phyloP scores from a whole-genome alignment of 2,329 filamentous ascomycete species.

The Fusarium sp. region DNA sequence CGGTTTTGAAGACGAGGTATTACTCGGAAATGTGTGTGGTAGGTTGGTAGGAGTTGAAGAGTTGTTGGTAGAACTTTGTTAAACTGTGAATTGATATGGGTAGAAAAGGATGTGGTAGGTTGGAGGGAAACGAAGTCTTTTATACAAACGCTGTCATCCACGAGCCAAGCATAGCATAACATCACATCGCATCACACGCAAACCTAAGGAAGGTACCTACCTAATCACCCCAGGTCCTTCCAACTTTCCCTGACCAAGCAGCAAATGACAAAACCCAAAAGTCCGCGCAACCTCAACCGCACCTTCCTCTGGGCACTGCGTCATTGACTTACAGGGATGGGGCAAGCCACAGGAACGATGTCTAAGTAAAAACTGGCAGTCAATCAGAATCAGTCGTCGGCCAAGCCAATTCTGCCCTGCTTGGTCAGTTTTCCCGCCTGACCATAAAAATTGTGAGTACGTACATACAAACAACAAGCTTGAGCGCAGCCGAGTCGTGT shows the following conservation, averaged over 20 bases:
- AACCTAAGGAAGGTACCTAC: background rate
- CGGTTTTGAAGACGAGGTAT: conserved; percentile 28
- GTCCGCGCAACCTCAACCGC: conserved; percentile 36
- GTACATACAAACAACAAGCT: conserved; percentile 4
- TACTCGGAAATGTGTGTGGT: conserved; percentile 27
- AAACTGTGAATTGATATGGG: conserved; percentile 10
- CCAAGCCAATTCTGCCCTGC: conserved; percentile 39
- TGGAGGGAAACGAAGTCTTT: conserved; percentile 39
- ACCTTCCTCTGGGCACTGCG: conserved; percentile 44
- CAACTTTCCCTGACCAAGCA: conserved; percentile 39
- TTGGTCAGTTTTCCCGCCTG: conserved; percentile 28
- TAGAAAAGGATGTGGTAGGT: conserved; percentile 1
- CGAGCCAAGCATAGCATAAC: conserved; percentile 18
- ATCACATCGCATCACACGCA: conserved; percentile 31
- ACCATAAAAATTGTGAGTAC: conserved; percentile 9
- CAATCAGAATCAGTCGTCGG: conserved; percentile 15
- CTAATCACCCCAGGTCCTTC: conserved; percentile 31
- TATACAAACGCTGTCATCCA: conserved; percentile 36
- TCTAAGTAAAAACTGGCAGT: background rate
- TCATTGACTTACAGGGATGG: conserved; percentile 47
- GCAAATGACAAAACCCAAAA: conserved; percentile 12
- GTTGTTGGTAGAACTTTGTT: conserved; percentile 15
- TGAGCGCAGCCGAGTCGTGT: background rate
- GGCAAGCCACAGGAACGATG: conserved; percentile 37
- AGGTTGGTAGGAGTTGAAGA: conserved; percentile 5